Conservation (phyloP, 345 rosid species). For the Arabidopsis suecica region DNA sequence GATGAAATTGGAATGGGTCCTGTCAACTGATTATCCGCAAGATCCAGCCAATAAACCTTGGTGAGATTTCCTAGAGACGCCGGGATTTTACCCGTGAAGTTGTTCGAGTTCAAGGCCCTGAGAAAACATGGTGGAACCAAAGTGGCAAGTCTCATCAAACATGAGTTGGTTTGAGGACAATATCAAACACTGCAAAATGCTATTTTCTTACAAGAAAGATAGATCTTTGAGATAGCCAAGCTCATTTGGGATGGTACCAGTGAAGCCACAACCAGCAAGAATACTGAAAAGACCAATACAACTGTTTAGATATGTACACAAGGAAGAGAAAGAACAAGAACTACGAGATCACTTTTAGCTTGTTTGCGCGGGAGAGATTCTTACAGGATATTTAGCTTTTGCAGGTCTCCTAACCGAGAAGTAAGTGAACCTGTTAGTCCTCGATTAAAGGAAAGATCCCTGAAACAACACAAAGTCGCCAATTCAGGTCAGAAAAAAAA, state of each 20-base stretch:
- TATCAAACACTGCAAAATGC: not conserved
- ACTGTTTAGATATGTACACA: not conserved
- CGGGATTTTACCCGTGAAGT: constrained; percentile 81
- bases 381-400: constrained; percentile 84
- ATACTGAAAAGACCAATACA: constrained; percentile 57
- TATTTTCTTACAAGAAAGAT: constrained; percentile 77
- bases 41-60: constrained; percentile 82
- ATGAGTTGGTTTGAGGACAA: not conserved
- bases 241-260: constrained; percentile 80
- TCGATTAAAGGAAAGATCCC: constrained; percentile 85
- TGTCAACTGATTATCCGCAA: constrained; percentile 83
- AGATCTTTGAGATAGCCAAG: constrained; percentile 77
- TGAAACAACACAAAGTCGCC: constrained; percentile 42
- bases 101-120: constrained; percentile 97
- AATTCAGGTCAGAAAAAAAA: not conserved
- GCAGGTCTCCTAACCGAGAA: constrained; percentile 75
- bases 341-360: too few species aligned
- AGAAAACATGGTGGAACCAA: constrained; percentile 32
- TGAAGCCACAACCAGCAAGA: constrained; percentile 87
- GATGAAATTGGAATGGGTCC: constrained; percentile 81
- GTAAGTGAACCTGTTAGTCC: constrained; percentile 77
- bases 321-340: not conserved
- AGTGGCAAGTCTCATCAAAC: constrained; percentile 21
- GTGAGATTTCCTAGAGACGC: constrained; percentile 80
- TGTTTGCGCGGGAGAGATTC: not conserved